Evolutionary conservation across 371 early-diverging fungal genomes (phyloP), one percentile per base, ranked within the genome.

Genomic region (Rhizopus microsporus): DNA sequence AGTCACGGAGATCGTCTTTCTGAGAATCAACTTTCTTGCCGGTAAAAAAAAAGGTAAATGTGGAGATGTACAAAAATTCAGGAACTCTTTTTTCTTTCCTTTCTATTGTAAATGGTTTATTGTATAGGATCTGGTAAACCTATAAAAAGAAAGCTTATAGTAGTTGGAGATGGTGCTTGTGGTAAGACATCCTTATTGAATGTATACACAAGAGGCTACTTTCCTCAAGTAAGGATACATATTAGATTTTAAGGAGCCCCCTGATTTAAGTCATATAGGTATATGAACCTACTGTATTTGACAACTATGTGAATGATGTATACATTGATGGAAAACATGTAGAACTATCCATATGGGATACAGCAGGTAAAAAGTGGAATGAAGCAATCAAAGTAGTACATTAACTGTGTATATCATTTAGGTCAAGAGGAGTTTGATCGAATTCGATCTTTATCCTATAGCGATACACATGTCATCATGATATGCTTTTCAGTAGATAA

Each of bases 271-370:
- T n/a, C 23, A 61, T 45, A 23, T 64, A 81, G 81, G 65, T 67
- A 7, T 82, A 80, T 65, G 72, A 79, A 34, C 91, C 91, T 13
- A 89, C 91, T 6, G 89, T 90, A 31, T 94, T 96, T 71, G 94
- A 94, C 68, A 93, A 92, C 63, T 93, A 92, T 77, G 88, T 88
- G 0, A 88, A 90, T 31, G 89, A 91, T 51, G 83, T 93, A 7
- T 87, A 82, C 62, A 81, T 91, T 0, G 88, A 91, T 65, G 88
- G 88, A 32, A 88, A 90, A 63, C 84, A 81, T 12, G 82, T 92
- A 31, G 89, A 88, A 65, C 68, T 97, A 12, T 90, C 90, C 10
- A 72, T 97, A 31, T 95, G 93, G 91, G 97, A 97, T 78, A 97
- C 97, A 15, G 93, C 93, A 44, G 93, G 96, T 62, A 89, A 88